Evolutionary conservation across 2,329 filamentous ascomycete species (phyloP), one percentile per base, ranked within the genome.

Genomic region (Hortaea sp.): DNA sequence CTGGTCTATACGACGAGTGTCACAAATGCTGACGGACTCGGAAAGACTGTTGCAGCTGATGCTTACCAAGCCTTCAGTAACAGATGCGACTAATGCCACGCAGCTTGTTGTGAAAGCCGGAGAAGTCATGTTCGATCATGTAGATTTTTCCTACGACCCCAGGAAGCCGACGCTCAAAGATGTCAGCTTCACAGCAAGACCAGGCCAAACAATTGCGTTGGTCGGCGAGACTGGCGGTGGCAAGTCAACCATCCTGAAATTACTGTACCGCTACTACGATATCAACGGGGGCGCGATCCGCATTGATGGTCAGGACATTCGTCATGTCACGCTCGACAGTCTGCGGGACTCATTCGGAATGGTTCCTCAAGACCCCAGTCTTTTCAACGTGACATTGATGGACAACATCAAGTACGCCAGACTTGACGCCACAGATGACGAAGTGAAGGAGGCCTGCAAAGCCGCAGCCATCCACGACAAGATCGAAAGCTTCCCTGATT

Each of bases 321-420:
- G 77, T 20, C 68, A 76, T 28, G 71, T 84, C 1, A 78, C 73
- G 0, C 66, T 82, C 10, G 67, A 71, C 46, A 79, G 74, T 40
- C 65, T 85, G 2, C 72, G 80, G 7, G 70, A 77, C 13, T 67
- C 70, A 2, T 71, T 85, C 28, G 80, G 79, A 13, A 70, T 82
- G 9, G 81, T 84, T 0, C 81, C 81, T 3, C 78, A 85, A 61
- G 77, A 81, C 49, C 75, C 80, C 0, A 67, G 74, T 0, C 66
- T 85, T 6, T 84, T 85, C 66, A 81, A 84, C 57, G 71, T 74
- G 30, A 76, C 77, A 1, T 74, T 85, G 38, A 71, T 79, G 57
- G 74, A 82, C 12, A 85, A 85, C 55, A 66, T 85, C 27, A 72
- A 73, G 2, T 85, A 84, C 59, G 78, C 78, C 1, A 72, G 73